phyloP scores from a whole-genome alignment of 139 green algal genomes.

The Mychonastes homosphaera region DNA sequence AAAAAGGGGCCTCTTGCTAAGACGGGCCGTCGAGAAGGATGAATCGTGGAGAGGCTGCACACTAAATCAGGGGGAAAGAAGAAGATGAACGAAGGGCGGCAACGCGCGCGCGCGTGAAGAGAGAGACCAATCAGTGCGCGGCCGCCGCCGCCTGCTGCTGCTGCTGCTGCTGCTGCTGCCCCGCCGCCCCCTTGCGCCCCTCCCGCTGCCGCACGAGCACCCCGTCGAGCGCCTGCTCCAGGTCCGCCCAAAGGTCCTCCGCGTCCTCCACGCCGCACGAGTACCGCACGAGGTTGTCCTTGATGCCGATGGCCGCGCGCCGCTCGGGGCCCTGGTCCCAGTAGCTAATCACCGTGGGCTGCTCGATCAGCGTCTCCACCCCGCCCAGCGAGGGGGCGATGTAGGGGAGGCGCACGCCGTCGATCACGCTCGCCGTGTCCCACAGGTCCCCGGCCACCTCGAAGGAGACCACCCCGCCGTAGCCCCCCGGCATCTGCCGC shows the following conservation, averaged over 20 bases:
- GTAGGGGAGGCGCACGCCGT: conserved; percentile 85
- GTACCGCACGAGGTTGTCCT: conserved; percentile 95
- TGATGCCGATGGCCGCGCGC: conserved; percentile 87
- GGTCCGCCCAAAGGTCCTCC: conserved; percentile 90
- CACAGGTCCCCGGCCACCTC: conserved; percentile 73
- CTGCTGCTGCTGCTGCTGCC: conserved; percentile 10
- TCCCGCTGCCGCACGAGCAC: neutral
- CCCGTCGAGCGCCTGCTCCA: conserved; percentile 75
- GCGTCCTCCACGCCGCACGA: conserved; percentile 81
- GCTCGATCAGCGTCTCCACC: conserved; percentile 96
- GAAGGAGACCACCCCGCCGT: conserved; percentile 91
- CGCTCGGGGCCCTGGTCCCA: conserved; percentile 71
- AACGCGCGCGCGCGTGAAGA: neutral
- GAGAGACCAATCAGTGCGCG: neutral
- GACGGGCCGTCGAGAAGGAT: too few relatives aligned
- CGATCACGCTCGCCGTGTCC: conserved; percentile 81
- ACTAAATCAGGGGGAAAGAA: too few relatives aligned
- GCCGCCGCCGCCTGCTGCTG: neutral
- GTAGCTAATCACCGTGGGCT: conserved; percentile 91
- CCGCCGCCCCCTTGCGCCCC: neutral
- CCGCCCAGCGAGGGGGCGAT: conserved; percentile 95
- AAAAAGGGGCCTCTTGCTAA: too few relatives aligned
- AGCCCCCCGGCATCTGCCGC: conserved; percentile 85
- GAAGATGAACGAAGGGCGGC: neutral
- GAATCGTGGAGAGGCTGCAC: too few relatives aligned